Evolutionary conservation across 2,329 filamentous ascomycete genomes (phyloP).

Genomic region (Rutstroemia sp.): DNA sequence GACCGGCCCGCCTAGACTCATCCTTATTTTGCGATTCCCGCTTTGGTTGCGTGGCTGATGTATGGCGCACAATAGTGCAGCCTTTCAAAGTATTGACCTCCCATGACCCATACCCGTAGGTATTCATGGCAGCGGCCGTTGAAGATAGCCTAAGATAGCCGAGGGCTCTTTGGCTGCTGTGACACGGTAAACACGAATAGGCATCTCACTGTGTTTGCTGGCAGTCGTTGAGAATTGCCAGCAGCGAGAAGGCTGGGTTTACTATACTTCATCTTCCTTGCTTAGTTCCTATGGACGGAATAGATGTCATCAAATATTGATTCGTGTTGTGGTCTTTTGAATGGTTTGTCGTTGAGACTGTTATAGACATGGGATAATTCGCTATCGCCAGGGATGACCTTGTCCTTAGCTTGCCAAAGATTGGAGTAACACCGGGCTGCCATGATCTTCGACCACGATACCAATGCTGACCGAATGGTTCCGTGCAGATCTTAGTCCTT

Average conservation of each 20-base stretch:
- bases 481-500: constrained; percentile 2
- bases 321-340: not conserved
- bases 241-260: too few relatives aligned
- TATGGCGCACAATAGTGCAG: constrained; percentile 11
- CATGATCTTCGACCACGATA: constrained; percentile 13
- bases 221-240: too few relatives aligned
- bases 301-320: not conserved
- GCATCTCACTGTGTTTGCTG: too few relatives aligned
- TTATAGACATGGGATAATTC: constrained; percentile 1
- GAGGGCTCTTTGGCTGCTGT: not conserved
- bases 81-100: constrained; percentile 7
- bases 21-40: not conserved
- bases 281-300: not conserved
- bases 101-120: constrained; percentile 6
- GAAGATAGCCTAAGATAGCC: not conserved
- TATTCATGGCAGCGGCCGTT: not conserved
- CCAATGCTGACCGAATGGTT: not conserved
- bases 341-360: not conserved
- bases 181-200: not conserved
- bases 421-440: constrained; percentile 13
- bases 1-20: not conserved
- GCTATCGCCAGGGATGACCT: constrained; percentile 12
- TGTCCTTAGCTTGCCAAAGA: not conserved
- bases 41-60: constrained; percentile 5
- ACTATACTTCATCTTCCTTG: not conserved